Base-by-base conservation (phyloP, 106 monocot genomes). In the Phalaenopsis equestris region DNA sequence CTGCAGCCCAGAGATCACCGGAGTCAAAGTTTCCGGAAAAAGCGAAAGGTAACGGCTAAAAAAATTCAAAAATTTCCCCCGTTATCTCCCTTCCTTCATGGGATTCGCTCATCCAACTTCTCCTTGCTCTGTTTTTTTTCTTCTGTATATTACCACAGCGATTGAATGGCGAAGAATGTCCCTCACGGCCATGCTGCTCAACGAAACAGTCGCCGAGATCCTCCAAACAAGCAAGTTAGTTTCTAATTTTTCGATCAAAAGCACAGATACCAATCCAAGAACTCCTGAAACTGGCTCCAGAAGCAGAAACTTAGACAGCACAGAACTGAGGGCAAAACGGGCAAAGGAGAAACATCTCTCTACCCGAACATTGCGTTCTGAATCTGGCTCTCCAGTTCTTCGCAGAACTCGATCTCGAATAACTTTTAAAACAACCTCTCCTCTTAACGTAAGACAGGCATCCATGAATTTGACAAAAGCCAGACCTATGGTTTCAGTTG, bases 161-260 rank as follows among this genome's bases (percentile, higher is more conserved):
- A 86, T 80, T 15, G 94, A 94, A 7, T 98, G 94, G 98, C 80
- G 82, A 55, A 79, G 78, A 41, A 91, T 92, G 90, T 94, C 97
- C 0, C 55, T 98, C 37, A 89, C 89, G 41, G 89, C 94, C 19
- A 98, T 92, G 92, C 84, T 98, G 18, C 73, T 98, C 5, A 90
- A 86, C 6, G 94, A 92, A 80, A 98, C 94, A 12, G 85, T 98
- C 14, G 55, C 49, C 0, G 98, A 98, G 83, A 92, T 98, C 61
- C 81, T 92, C 1, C 89, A 92, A 43, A 89, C 94, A 2, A 92
- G 85, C 42, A 70, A 83, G 37, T 86, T 92, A 8, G 84, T 85
- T 11, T 18, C 61, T 8, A 75, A 52, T 0, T 61, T 58, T 6
- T 41, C 84, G 1, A 55, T 37, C 1, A 42, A 74, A 41, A 41